A percentile compares a stretch with the other conserved stretches of the same genome.
Conservation (phyloP, 139 green algal species). For the Microglena sp. region DNA sequence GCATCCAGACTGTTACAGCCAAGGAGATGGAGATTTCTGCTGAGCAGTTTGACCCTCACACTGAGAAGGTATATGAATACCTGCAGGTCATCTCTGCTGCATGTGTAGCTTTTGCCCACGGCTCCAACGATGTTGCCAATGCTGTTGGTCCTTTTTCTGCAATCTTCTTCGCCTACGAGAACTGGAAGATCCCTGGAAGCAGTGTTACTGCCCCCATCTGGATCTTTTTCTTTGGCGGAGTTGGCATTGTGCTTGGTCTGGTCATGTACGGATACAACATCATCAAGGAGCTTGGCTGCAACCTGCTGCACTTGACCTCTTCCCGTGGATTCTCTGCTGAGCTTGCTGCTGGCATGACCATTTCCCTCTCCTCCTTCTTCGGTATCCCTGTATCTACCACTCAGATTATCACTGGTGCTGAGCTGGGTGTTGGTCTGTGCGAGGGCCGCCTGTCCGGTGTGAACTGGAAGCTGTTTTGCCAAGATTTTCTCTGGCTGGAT, state of each 20-base stretch:
- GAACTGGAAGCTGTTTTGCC: neutral
- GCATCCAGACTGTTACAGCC: no score
- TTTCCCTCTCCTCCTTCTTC: constrained; percentile 27
- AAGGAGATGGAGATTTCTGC: no score
- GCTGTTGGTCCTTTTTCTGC: constrained; percentile 60
- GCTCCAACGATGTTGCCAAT: constrained; percentile 72
- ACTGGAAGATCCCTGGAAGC: constrained; percentile 23
- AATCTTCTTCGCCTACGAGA: constrained; percentile 41
- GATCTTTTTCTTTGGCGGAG: constrained; percentile 62
- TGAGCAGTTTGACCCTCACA: constrained; percentile 53
- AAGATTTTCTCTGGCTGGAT: neutral
- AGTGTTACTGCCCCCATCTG: neutral
- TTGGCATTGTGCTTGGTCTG: constrained; percentile 73
- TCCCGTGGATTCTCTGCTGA: constrained; percentile 22
- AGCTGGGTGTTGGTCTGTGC: constrained; percentile 3
- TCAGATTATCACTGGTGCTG: constrained; percentile 6
- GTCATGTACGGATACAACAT: constrained; percentile 52
- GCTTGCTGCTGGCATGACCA: constrained; percentile 23
- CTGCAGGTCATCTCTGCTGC: constrained; percentile 78
- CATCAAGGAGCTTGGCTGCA: constrained; percentile 13
- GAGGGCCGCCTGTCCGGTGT: neutral
- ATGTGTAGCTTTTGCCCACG: constrained; percentile 76
- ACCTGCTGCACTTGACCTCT: constrained; percentile 8
- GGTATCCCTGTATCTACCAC: constrained; percentile 21
- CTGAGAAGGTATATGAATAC: constrained; percentile 46